Conservation (phyloP, 768 basidiomycete species). For the Calocybe gangraenosa region DNA sequence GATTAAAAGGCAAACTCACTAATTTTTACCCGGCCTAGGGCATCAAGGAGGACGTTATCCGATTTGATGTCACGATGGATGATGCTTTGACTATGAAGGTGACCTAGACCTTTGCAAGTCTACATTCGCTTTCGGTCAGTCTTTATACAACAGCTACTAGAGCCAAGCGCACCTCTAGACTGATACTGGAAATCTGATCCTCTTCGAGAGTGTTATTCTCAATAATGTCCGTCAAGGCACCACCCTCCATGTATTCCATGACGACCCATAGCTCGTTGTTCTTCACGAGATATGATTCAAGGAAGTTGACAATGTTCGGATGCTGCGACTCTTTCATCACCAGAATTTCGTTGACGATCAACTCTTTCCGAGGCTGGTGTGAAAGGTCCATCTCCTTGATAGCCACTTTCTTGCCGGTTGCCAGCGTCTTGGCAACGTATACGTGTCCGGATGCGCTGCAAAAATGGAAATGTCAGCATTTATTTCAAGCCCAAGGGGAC, state of each 20-base stretch:
- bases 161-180: slow-evolving; percentile 66
- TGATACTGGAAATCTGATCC: slow-evolving; percentile 92
- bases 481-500: too few relatives aligned
- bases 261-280: slow-evolving; percentile 85
- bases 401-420: slow-evolving; percentile 84
- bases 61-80: slow-evolving; percentile 98
- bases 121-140: slow-evolving; percentile 23
- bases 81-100: slow-evolving; percentile 90
- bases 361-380: slow-evolving; percentile 93
- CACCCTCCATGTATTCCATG: slow-evolving; percentile 99
- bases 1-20: slow-evolving; percentile 51
- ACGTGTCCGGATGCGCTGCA: slow-evolving; percentile 93
- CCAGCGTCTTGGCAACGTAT: slow-evolving; percentile 90
- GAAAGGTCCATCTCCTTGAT: slow-evolving; percentile 99
- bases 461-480: too few relatives aligned
- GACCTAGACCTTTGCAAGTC: slow-evolving; percentile 95
- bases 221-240: slow-evolving; percentile 95
- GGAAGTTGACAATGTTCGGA: slow-evolving; percentile 95
- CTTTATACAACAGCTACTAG: background rate
- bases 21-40: slow-evolving; percentile 93
- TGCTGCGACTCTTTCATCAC: slow-evolving; percentile 99
- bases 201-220: slow-evolving; percentile 95
- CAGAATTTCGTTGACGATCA: slow-evolving; percentile 96
- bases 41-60: slow-evolving; percentile 92
- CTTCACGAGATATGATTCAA: slow-evolving; percentile 87